Conservation (phyloP, 208 protist species). For the Trypanosoma melophagium region DNA sequence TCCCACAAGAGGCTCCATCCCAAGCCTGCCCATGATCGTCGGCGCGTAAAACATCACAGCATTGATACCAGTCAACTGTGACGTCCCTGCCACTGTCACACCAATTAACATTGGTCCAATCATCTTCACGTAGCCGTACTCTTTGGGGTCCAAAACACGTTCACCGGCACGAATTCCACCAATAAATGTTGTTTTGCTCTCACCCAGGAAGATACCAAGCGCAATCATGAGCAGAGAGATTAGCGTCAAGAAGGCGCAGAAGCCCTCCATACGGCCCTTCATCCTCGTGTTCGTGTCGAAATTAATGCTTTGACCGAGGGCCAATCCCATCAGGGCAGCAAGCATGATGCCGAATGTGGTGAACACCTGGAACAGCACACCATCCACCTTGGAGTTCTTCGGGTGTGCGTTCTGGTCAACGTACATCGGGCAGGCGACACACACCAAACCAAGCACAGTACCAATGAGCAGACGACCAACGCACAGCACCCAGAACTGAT, state of each 20-base stretch:
- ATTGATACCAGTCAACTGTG: constrained; percentile 87
- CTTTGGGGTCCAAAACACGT: constrained; percentile 34
- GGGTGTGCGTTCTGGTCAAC: constrained; percentile 63
- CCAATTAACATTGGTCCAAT: constrained; percentile 46
- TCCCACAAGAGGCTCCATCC: too few relatives aligned
- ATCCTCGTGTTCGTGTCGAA: constrained; percentile 42
- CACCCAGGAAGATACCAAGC: constrained; percentile 38
- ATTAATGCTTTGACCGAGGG: constrained; percentile 45
- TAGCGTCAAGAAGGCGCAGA: constrained; percentile 65
- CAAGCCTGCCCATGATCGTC: constrained; percentile 67
- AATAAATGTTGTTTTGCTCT: constrained; percentile 9
- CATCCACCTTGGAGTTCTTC: constrained; percentile 55
- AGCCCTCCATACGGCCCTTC: constrained; percentile 61
- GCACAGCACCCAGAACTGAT: constrained; percentile 73
- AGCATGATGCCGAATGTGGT: constrained; percentile 83
- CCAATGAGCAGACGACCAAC: constrained; percentile 76
- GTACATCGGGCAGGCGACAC: constrained; percentile 75
- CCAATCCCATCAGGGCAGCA: constrained; percentile 64
- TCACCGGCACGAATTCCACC: constrained; percentile 23
- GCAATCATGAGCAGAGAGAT: constrained; percentile 52
- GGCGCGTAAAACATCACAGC: constrained; percentile 88
- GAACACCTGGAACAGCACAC: constrained; percentile 82
- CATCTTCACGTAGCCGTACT: constrained; percentile 59
- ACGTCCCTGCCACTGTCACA: constrained; percentile 49
- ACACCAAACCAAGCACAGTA: constrained; percentile 60